phyloP scores from a whole-genome alignment of 805 yeast species.

The Saccharomyces kudriavzevii region DNA sequence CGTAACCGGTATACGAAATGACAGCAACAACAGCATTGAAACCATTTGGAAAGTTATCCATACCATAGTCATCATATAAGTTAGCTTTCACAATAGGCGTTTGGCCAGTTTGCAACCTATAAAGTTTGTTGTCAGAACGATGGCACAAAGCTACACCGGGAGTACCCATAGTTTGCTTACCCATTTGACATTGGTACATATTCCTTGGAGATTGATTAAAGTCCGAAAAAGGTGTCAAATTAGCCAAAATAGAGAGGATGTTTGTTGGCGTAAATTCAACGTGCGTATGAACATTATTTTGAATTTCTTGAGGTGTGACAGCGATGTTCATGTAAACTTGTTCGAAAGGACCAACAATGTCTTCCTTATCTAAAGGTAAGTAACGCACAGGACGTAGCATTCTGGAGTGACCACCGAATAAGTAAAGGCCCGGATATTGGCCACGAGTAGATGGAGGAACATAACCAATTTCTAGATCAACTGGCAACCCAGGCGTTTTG shows the following conservation, averaged over 20 bases:
- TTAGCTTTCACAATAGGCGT: conserved; percentile 94
- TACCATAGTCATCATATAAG: conserved; percentile 89
- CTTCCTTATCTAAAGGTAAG: conserved; percentile 73
- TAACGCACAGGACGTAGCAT: conserved; percentile 95
- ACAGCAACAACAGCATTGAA: conserved; percentile 98
- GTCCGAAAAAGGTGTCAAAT: conserved; percentile 95
- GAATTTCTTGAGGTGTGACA: conserved; percentile 86
- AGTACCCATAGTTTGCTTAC: conserved; percentile 99
- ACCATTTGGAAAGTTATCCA: conserved; percentile 98
- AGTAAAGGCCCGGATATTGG: conserved; percentile 90
- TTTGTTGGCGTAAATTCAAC: conserved; percentile 95
- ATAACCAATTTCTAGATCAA: conserved; percentile 84
- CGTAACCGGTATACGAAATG: conserved; percentile 96
- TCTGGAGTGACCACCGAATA: conserved; percentile 88
- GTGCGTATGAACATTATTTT: conserved; percentile 72
- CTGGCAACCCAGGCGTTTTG: conserved; percentile 57
- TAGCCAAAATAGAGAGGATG: conserved; percentile 88
- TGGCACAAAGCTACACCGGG: conserved; percentile 93
- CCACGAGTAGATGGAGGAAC: conserved; percentile 95
- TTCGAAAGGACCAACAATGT: conserved; percentile 93
- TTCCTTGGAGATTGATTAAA: conserved; percentile 99
- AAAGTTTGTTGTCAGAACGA: conserved; percentile 90
- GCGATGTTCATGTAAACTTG: conserved; percentile 96
- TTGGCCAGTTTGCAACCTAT: conserved; percentile 90
- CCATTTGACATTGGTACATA: conserved; percentile 99